phyloP scores from a whole-genome alignment of 768 basidiomycete genomes.

The Ramaria rubella region DNA sequence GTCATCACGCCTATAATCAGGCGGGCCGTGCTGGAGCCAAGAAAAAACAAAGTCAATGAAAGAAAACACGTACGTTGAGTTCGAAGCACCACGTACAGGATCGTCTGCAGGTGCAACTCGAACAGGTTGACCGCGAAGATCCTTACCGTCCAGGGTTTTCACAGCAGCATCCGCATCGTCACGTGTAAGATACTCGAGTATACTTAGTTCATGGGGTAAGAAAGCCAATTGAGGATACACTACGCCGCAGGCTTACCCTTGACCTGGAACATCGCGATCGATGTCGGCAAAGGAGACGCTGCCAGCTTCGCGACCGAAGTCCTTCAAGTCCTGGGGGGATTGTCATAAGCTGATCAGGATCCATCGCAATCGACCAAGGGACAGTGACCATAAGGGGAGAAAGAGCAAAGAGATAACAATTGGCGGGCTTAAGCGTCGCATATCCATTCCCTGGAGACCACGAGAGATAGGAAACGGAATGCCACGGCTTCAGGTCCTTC shows the following conservation, averaged over 20 bases:
- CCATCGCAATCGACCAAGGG: slow-evolving; percentile 1
- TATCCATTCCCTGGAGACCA: neutral
- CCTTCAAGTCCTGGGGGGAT: slow-evolving; percentile 82
- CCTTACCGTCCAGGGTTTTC: slow-evolving; percentile 76
- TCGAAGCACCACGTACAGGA: slow-evolving; percentile 33
- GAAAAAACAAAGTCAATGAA: slow-evolving; percentile 5
- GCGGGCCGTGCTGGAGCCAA: neutral
- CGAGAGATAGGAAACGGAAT: neutral
- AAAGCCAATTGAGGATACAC: slow-evolving; percentile 3
- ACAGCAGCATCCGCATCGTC: slow-evolving; percentile 94
- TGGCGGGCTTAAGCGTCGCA: neutral
- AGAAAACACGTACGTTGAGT: slow-evolving; percentile 1
- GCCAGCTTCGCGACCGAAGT: slow-evolving; percentile 91
- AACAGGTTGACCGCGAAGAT: slow-evolving; percentile 78
- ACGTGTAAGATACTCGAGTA: slow-evolving; percentile 83
- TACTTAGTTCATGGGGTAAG: slow-evolving; percentile 37
- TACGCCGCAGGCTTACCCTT: slow-evolving; percentile 56
- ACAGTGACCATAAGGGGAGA: slow-evolving; percentile 29
- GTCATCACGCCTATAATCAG: slow-evolving; percentile 47
- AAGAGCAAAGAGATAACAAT: slow-evolving; percentile 7
- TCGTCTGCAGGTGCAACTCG: slow-evolving; percentile 61
- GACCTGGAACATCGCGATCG: slow-evolving; percentile 76
- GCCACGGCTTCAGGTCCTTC: neutral
- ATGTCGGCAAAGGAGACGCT: slow-evolving; percentile 94
- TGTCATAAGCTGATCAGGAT: slow-evolving; percentile 5